Conservation (phyloP, 495 filamentous ascomycete genomes). For the Talaromyces stipitatus region DNA sequence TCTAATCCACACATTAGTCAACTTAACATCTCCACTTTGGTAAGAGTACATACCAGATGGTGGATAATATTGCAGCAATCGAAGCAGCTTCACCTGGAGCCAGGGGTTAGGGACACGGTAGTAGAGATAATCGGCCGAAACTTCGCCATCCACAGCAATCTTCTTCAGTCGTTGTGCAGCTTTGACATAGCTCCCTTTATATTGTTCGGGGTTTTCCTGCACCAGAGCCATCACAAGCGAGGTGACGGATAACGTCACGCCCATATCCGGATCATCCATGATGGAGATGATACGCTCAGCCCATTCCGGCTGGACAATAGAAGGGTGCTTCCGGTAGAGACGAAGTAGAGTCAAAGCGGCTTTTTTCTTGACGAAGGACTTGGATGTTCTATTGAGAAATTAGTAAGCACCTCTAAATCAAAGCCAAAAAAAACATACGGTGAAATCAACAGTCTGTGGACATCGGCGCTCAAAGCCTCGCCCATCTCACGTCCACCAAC, state of each 20-base stretch:
- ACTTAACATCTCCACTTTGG: background rate
- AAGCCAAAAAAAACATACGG: conserved; percentile 54
- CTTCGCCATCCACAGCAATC: conserved; percentile 83
- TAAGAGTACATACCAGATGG: conserved; percentile 64
- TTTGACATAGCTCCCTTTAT: conserved; percentile 90
- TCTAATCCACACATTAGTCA: conserved; percentile 42
- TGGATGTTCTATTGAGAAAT: conserved; percentile 62
- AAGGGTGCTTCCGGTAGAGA: conserved; percentile 87
- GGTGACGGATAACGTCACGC: conserved; percentile 90
- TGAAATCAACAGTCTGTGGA: conserved; percentile 90
- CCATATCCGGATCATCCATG: conserved; percentile 95
- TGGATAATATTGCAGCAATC: conserved; percentile 90
- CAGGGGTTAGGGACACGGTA: conserved; percentile 99
- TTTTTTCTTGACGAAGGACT: conserved; percentile 99
- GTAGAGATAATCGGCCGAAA: conserved; percentile 83
- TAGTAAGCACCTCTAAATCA: conserved; percentile 9
- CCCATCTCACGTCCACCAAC: conserved; percentile 96
- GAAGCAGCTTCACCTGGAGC: conserved; percentile 92
- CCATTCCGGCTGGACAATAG: conserved; percentile 94
- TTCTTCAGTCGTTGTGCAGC: conserved; percentile 82
- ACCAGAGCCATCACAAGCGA: conserved; percentile 94
- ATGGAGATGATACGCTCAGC: conserved; percentile 93
- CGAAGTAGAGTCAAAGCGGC: conserved; percentile 93
- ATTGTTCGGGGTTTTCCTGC: conserved; percentile 87
- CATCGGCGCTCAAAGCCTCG: conserved; percentile 85